These are phyloP conservation scores for Allium sativum DNA, from an alignment of 106 monocot species.

Conservation along the genomic window DNA sequence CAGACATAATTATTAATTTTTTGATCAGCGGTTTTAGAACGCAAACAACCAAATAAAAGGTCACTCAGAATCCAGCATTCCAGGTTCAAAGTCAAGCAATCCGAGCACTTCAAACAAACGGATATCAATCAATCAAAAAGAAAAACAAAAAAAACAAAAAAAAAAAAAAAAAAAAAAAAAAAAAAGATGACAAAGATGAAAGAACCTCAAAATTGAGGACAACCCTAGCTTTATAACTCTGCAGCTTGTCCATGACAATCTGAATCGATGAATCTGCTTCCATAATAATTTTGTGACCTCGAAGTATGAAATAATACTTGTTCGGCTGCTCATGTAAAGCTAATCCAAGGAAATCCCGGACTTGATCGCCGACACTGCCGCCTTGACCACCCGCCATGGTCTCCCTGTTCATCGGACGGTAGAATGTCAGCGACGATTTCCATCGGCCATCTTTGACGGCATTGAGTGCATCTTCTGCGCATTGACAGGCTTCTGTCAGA, in stretches of 20 bases:
- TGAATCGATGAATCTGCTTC: conserved; percentile 64
- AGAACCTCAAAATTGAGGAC: conserved; percentile 75
- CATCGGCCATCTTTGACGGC: conserved; percentile 69
- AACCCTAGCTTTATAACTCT: conserved; percentile 83
- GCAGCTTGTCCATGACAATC: conserved; percentile 84
- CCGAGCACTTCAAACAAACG: no score
- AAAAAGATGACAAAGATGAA: background rate
- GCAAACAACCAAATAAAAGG: no score
- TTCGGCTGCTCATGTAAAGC: conserved; percentile 59
- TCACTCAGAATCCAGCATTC: no score
- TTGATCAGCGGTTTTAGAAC: no score
- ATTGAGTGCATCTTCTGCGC: conserved; percentile 45
- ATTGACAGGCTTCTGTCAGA: conserved; percentile 61
- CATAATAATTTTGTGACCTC: conserved; percentile 42
- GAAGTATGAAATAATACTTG: conserved; percentile 65
- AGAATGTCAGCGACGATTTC: conserved; percentile 66
- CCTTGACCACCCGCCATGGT: conserved; percentile 14
- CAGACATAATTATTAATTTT: no score
- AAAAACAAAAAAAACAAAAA: background rate
- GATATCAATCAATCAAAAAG: no score
- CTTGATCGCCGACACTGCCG: conserved; percentile 7
- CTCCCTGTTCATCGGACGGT: conserved; percentile 64
- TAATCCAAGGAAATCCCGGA: conserved; percentile 63
- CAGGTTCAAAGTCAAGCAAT: no score
- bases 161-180: background rate